A percentile compares a stretch with the other conserved stretches of the same genome.
Evolutionary conservation across 1,284 basidiomycete species (phyloP).

Genomic region (Sporisorium graminicola): DNA sequence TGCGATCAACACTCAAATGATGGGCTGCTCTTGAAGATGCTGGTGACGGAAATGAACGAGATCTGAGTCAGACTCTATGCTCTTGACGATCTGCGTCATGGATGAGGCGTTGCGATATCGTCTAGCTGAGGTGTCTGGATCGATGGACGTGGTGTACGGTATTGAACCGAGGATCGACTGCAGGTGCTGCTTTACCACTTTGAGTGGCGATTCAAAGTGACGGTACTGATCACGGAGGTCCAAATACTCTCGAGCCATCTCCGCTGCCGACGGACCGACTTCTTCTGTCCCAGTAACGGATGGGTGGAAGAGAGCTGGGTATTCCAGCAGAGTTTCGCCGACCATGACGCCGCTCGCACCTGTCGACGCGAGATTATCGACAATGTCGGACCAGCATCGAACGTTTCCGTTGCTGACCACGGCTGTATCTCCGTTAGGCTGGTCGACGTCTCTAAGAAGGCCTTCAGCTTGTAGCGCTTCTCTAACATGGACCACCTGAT

Average conservation of each 20-base stretch:
- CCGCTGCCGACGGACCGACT: not conserved
- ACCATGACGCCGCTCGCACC: constrained; percentile 83
- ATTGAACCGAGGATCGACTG: constrained; percentile 36
- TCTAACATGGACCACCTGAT: constrained; percentile 75
- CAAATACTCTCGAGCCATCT: constrained; percentile 36
- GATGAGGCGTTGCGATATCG: constrained; percentile 22
- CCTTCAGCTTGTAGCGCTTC: constrained; percentile 62
- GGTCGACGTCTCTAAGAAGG: constrained; percentile 59
- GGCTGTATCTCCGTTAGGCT: constrained; percentile 70
- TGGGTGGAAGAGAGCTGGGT: constrained; percentile 72
- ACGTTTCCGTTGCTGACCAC: constrained; percentile 84
- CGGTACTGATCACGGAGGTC: constrained; percentile 17
- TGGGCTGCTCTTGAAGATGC: constrained; percentile 4
- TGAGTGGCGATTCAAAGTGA: constrained; percentile 29
- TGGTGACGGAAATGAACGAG: constrained; percentile 21
- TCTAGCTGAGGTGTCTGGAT: constrained; percentile 1
- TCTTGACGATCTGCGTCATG: constrained; percentile 21
- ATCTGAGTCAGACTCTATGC: constrained; percentile 22
- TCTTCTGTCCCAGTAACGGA: not conserved
- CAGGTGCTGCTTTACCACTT: constrained; percentile 42
- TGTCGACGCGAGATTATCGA: constrained; percentile 74
- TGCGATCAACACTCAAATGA: not conserved
- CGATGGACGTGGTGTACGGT: constrained; percentile 4
- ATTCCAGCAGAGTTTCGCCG: constrained; percentile 78
- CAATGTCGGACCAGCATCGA: constrained; percentile 75